Evolutionary conservation across 179 eudicot genomes (phyloP).

Genomic region (Actinidia polygama): DNA sequence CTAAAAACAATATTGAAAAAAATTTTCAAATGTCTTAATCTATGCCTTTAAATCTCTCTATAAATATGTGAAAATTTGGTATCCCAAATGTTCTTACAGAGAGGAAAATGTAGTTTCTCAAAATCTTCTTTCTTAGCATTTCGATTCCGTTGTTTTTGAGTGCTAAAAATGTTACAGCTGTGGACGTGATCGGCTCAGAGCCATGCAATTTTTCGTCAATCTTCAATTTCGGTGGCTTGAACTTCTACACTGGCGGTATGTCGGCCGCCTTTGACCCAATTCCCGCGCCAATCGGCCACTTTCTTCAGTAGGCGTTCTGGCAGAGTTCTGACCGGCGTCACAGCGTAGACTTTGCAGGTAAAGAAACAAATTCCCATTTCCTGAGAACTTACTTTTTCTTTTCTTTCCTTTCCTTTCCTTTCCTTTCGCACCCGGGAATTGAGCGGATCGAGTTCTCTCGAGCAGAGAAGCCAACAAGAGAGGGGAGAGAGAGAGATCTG

Average conservation of each 20-base stretch:
- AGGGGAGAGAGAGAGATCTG: too few species aligned
- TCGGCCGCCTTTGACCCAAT: constrained; percentile 67
- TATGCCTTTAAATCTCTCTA: neutral
- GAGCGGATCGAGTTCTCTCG: too few species aligned
- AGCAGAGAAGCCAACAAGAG: too few species aligned
- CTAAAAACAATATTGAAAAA: too few species aligned
- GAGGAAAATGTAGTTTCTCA: neutral
- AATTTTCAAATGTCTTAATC: too few species aligned
- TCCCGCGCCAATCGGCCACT: constrained; percentile 41
- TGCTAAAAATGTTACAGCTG: neutral
- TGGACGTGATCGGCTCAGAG: neutral
- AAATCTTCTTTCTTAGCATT: neutral
- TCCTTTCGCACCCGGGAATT: too few species aligned
- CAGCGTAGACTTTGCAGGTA: too few species aligned
- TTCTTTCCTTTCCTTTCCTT: too few species aligned
- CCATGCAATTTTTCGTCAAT: constrained; percentile 60
- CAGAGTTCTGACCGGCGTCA: too few species aligned
- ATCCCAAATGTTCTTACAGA: neutral
- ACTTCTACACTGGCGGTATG: constrained; percentile 84
- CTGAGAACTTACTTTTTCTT: too few species aligned
- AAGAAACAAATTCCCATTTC: too few species aligned
- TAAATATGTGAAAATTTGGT: neutral
- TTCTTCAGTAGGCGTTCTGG: too few species aligned
- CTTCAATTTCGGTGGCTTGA: constrained; percentile 91
- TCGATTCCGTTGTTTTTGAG: neutral